Percentiles rank a stretch among this genome's conserved stretches.
phyloP scores from a whole-genome alignment of 306 rosid species.

The Pyrus communis region DNA sequence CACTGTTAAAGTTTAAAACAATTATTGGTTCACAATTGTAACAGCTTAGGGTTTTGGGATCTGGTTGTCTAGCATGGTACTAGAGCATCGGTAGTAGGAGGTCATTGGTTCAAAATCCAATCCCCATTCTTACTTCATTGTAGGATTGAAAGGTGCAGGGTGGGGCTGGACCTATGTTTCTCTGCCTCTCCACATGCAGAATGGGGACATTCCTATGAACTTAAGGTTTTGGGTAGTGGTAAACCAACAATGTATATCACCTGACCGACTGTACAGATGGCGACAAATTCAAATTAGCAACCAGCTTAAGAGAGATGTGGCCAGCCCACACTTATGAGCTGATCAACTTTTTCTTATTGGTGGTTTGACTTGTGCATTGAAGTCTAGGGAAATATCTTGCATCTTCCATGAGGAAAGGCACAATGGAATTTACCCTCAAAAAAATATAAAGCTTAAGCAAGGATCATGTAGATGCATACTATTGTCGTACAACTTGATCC shows the following conservation, averaged over 20 bases:
- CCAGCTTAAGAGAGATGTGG: not conserved
- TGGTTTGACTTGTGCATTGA: not conserved
- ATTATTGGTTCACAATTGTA: not conserved
- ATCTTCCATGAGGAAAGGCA: not conserved
- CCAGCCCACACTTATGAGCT: not conserved
- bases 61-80: not conserved
- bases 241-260: not conserved
- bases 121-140: not conserved
- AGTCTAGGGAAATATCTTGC: not conserved
- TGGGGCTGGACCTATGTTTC: not conserved
- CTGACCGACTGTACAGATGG: not conserved
- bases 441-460: not conserved
- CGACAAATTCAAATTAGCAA: not conserved
- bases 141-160: not conserved
- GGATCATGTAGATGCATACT: not conserved
- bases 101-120: not conserved
- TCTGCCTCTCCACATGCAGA: not conserved
- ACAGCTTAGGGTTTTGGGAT: not conserved
- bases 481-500: not conserved
- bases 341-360: not conserved
- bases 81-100: not conserved
- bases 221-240: not conserved
- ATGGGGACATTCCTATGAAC: not conserved
- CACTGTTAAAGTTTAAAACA: not conserved
- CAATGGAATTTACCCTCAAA: not conserved